Conservation (phyloP, 768 basidiomycete genomes). For the Boletus fagicola region DNA sequence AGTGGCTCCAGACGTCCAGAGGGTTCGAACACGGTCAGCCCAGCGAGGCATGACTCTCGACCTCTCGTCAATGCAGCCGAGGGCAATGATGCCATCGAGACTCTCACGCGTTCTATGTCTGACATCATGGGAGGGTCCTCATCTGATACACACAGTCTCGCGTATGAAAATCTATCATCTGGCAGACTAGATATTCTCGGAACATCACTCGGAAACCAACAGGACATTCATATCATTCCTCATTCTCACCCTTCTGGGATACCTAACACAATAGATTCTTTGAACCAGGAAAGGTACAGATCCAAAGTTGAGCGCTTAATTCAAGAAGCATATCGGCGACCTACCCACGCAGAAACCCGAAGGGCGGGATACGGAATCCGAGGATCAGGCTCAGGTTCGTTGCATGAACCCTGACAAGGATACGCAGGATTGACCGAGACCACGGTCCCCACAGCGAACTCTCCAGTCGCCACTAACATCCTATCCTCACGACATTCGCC, state of each 20-base stretch:
- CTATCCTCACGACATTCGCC: constrained; percentile 5
- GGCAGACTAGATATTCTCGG: neutral
- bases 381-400: constrained; percentile 16
- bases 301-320: neutral
- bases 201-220: constrained; percentile 1
- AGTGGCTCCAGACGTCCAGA: neutral
- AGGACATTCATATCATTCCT: neutral
- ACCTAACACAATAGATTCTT: neutral
- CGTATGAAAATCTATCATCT: constrained; percentile 5
- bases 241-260: constrained; percentile 9
- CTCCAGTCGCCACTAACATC: neutral
- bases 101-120: constrained; percentile 12
- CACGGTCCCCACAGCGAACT: constrained; percentile 3
- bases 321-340: constrained; percentile 6
- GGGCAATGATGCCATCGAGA: neutral
- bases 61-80: neutral
- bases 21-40: neutral
- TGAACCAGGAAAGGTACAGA: constrained; percentile 4
- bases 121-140: constrained; percentile 1
- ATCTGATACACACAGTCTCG: neutral
- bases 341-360: constrained; percentile 8
- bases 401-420: neutral
- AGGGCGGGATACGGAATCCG: constrained; percentile 11
- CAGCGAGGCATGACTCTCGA: neutral
- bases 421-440: neutral